Base-by-base conservation (phyloP, 2,329 filamentous ascomycete species). In the Botryotinia globosa region DNA sequence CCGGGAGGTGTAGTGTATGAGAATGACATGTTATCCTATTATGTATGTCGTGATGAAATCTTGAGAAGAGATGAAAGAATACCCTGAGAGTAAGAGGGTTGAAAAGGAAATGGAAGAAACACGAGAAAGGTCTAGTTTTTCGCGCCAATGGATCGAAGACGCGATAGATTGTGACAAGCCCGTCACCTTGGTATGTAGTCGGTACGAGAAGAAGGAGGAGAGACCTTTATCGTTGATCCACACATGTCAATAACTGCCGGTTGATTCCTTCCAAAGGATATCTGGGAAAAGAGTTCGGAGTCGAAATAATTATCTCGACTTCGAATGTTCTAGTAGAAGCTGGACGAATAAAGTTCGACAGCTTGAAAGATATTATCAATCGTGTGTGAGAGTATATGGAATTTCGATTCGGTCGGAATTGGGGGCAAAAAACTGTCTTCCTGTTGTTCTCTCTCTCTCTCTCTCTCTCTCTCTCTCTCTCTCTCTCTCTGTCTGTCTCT, bases 141-240 rank as follows among this genome's bases (percentile, higher is more conserved):
- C 69, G 69, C 69, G 69, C 59, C 69, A 34, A 71, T 68, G 70
- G 62, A 67, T 72, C 62, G 70, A 68, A 75, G 76, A 75, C 78
- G 77, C 75, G 70, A 76, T 74, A 77, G 78, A 76, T 69, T 77
- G 76, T 79, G 78, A 80, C 78, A 73, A 80, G 79, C 74, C 77
- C 76, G 79, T 81, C 80, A 81, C 78, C 80, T 77, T 79, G 80
- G 80, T 80, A 80, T 81, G 78, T 80, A 80, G 76, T 80, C 79
- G 79, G 78, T 79, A 79, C 77, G 78, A 78, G 79, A 80, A 77
- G 78, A 79, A 77, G 78, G 78, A 78, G 78, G 77, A 77, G 76
- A 78, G 77, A 78, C 77, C 78, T 76, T 74, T 78, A 79, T 80
- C 77, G 77, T 78, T 80, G 78, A 79, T 78, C 79, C 78, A 79